Conservation (phyloP, 2,329 filamentous ascomycete species). For the Cladosporium sp. region DNA sequence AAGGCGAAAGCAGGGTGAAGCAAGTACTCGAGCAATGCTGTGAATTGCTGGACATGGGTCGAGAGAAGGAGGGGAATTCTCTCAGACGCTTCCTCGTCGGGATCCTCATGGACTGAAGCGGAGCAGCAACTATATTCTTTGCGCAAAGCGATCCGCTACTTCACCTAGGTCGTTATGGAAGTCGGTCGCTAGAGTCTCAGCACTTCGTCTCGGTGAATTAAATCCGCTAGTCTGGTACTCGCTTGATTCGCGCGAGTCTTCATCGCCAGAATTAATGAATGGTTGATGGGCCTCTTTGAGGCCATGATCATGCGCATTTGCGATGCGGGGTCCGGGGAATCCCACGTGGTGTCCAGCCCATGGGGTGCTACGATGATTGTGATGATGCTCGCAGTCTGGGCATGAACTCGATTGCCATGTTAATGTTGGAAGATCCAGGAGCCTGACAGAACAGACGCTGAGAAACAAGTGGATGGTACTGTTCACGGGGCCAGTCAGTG, state of each 20-base stretch:
- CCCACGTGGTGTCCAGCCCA: not conserved
- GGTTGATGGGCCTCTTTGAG: not conserved
- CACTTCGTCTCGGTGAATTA: not conserved
- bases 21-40: not conserved
- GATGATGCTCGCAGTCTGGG: not conserved
- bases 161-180: not conserved
- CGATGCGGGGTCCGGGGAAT: not conserved
- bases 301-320: not conserved
- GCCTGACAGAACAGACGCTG: not conserved
- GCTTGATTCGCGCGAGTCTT: not conserved
- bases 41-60: not conserved
- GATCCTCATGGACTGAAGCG: not conserved
- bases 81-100: not conserved
- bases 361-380: not conserved
- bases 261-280: not conserved
- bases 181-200: not conserved
- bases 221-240: constrained; percentile 2
- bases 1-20: not conserved
- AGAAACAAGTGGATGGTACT: not conserved
- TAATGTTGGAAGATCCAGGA: not conserved
- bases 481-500: not conserved
- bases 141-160: not conserved
- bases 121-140: not conserved
- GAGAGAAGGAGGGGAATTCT: not conserved
- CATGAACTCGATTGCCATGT: not conserved